phyloP scores from a whole-genome alignment of 2,329 filamentous ascomycete species.

The Trichoderma koningii region DNA sequence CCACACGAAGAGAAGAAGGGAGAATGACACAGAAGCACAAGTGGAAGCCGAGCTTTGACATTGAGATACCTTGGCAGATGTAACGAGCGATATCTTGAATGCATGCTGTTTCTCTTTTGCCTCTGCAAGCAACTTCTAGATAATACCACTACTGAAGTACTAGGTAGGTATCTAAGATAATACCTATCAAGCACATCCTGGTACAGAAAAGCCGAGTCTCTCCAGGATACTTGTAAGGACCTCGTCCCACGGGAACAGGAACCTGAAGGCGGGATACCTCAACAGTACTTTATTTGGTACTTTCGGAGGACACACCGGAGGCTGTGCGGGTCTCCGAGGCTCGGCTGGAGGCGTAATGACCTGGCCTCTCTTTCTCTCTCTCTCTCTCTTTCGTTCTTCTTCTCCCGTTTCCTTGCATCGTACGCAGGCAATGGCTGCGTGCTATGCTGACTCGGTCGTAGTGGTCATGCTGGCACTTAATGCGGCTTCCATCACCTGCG shows the following conservation, averaged over 20 bases:
- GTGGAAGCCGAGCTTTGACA: background rate
- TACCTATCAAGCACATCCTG: background rate
- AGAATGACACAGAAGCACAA: background rate
- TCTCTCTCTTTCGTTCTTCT: background rate
- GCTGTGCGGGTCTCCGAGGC: conserved; percentile 7
- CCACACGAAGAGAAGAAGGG: background rate
- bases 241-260: background rate
- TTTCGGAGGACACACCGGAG: background rate
- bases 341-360: conserved; percentile 18
- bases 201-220: background rate
- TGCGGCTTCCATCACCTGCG: background rate
- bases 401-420: background rate
- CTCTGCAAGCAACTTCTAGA: background rate
- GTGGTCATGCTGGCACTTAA: conserved; percentile 4
- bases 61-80: background rate
- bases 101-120: background rate
- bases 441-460: background rate
- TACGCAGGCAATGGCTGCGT: background rate
- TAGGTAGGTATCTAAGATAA: too few relatives aligned
- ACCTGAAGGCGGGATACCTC: conserved; percentile 1
- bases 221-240: background rate
- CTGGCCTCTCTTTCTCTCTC: background rate
- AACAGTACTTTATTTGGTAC: background rate
- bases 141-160: too few relatives aligned
- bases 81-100: too few relatives aligned